Conservation (phyloP, 2,329 filamentous ascomycete species). For the Pyricularia pennisetigena region DNA sequence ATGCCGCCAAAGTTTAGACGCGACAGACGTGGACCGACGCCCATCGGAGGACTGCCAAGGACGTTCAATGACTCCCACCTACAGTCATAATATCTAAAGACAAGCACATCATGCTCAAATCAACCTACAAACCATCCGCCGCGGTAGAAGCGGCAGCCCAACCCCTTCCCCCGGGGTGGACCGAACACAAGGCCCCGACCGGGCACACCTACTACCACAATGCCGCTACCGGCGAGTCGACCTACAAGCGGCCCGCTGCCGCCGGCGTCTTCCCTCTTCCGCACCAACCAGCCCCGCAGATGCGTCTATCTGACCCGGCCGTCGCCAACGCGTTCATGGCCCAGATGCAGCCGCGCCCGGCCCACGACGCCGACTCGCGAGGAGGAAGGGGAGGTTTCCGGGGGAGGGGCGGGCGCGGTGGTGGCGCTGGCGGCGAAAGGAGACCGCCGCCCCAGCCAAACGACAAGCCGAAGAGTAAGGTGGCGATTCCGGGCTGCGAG, state of each 20-base stretch:
- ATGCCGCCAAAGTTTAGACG: slow-evolving; percentile 1
- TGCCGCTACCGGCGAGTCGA: slow-evolving; percentile 70
- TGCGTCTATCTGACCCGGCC: slow-evolving; percentile 40
- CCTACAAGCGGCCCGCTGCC: slow-evolving; percentile 65
- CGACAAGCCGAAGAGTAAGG: slow-evolving; percentile 74
- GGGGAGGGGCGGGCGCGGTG: slow-evolving; percentile 37
- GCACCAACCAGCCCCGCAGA: slow-evolving; percentile 2
- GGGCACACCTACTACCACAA: slow-evolving; percentile 89
- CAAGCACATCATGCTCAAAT: slow-evolving; percentile 53
- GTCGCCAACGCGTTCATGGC: slow-evolving; percentile 53
- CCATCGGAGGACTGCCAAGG: background rate
- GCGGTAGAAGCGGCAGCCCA: slow-evolving; percentile 29
- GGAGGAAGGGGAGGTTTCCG: slow-evolving; percentile 29
- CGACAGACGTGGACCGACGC: background rate
- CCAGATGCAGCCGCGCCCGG: slow-evolving; percentile 32
- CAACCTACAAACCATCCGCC: slow-evolving; percentile 57
- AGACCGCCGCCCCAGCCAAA: slow-evolving; percentile 56
- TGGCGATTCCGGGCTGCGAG: slow-evolving; percentile 67
- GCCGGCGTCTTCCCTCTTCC: slow-evolving; percentile 20
- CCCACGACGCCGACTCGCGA: slow-evolving; percentile 22
- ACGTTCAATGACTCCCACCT: background rate
- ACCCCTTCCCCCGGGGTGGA: slow-evolving; percentile 73
- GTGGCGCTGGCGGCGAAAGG: slow-evolving; percentile 43
- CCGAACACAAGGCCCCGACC: slow-evolving; percentile 82
- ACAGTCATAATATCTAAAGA: background rate